Evolutionary conservation across 176 grass and related monocot species (phyloP).

Genomic region (Rhynchospora tenuis): DNA sequence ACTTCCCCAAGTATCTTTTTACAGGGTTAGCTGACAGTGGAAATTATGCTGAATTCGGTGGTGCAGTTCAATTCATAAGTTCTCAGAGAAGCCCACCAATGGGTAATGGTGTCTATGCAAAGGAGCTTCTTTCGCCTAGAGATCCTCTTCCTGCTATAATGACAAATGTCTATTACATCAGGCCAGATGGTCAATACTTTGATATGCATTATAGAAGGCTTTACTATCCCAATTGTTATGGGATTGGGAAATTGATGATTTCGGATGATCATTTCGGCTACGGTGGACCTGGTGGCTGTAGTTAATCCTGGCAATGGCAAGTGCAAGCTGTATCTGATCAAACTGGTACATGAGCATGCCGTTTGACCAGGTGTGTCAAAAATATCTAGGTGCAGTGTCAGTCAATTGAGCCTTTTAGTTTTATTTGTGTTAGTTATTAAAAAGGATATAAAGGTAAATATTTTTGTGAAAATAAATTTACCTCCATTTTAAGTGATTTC

Average conservation of each 20-base stretch:
- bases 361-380: neutral
- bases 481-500: neutral
- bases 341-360: neutral
- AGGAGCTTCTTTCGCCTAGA: neutral
- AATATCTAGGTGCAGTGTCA: neutral
- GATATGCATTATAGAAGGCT: neutral
- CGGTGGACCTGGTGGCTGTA: constrained; percentile 11
- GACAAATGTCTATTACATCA: neutral
- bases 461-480: neutral
- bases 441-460: neutral
- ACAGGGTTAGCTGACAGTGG: neutral
- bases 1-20: constrained; percentile 2
- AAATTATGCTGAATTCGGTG: neutral
- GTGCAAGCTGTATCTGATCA: neutral
- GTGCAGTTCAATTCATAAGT: neutral
- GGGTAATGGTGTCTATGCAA: constrained; percentile 2
- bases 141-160: neutral
- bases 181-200: neutral
- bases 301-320: neutral
- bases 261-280: neutral
- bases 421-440: neutral
- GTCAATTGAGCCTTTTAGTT: neutral
- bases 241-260: neutral
- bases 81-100: constrained; percentile 4
- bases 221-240: neutral